Evolutionary conservation across 352 stramenopile species (phyloP).

Genomic region (Phytophthora fragariae): DNA sequence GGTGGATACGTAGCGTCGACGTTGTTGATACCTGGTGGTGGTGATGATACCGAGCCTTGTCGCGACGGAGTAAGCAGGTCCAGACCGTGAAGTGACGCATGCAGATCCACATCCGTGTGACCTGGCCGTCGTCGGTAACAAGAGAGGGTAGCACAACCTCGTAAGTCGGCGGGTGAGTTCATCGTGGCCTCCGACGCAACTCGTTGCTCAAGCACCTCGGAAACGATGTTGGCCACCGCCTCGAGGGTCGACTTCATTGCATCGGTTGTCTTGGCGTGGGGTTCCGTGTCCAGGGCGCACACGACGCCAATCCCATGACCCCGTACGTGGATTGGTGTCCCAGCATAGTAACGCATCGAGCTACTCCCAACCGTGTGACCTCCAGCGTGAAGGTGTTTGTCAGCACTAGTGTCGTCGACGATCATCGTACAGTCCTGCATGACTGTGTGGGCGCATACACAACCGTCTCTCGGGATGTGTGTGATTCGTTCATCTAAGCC

Average conservation of each 20-base stretch:
- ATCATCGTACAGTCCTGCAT: constrained; percentile 62
- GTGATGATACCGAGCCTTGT: constrained; percentile 4
- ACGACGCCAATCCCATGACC: constrained; percentile 74
- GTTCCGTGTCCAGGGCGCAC: constrained; percentile 63
- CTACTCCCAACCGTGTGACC: constrained; percentile 47
- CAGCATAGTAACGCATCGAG: constrained; percentile 73
- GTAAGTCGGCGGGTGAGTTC: constrained; percentile 10
- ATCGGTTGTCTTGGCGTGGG: constrained; percentile 56
- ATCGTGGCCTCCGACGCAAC: constrained; percentile 33
- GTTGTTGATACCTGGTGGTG: neutral
- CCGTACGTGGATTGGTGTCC: constrained; percentile 61
- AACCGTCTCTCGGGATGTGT: constrained; percentile 65
- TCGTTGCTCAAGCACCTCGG: constrained; percentile 81
- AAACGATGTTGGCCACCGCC: constrained; percentile 82
- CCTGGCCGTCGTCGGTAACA: constrained; percentile 14
- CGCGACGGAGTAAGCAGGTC: constrained; percentile 36
- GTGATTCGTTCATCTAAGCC: constrained; percentile 60
- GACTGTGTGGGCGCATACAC: constrained; percentile 58
- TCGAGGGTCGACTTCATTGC: constrained; percentile 79
- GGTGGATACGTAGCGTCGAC: constrained; percentile 1
- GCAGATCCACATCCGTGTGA: constrained; percentile 33
- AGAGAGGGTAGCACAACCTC: neutral
- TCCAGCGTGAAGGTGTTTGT: constrained; percentile 77
- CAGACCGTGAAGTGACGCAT: constrained; percentile 41
- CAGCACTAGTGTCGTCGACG: constrained; percentile 64